Base-by-base conservation (phyloP, 495 filamentous ascomycete genomes). In the Tuber magnatum region DNA sequence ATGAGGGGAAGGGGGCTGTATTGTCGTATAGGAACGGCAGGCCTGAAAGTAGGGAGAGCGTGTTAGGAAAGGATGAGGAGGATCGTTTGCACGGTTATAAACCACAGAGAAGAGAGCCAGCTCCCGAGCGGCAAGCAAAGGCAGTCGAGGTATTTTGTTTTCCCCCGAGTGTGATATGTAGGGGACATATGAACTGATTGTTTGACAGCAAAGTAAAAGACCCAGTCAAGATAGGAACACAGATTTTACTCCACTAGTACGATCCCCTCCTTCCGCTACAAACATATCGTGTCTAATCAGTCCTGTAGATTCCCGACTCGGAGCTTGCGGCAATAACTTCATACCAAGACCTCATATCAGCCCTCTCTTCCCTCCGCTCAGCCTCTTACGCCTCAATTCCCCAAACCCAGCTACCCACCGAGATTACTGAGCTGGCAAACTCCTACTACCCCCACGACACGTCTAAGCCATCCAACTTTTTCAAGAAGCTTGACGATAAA, bases 371-470 rank as follows among this genome's bases (percentile, higher is more conserved):
- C 42, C 46, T 78, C 42, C 74, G 35, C 72, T 65, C 56, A n/a
- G 46, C 75, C 28, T 39, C 70, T 20, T 70, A 73, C 20, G 74
- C 68, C 42, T 65, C 78, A 39, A 71, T 77, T 42, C 70, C 83
- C 40, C 72, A 72, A 18, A 72, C 65, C 35, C 73, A 80, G 38
- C 73, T 75, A 2, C 72, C 74, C 18, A 72, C 73, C 73, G 80
- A 81, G 70, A 76, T 81, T 28, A 73, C 80, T 6, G 75, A 73
- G 46, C 73, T 81, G 12, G 73, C 78, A 20, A 72, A 71, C 70
- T 81, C 69, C 7, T 81, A 81, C 42, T 81, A 78, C 41, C 79
- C 78, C 2, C 71, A 81, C 38, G 76, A 81, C 41, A 42, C 79
- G 18, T 71, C 68, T 18, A 78, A 74, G 42, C 80, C 80, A 2